These are phyloP conservation scores for Dothiorella sarmentorum DNA, from an alignment of 2,329 filamentous ascomycete species.

Conservation along the genomic window DNA sequence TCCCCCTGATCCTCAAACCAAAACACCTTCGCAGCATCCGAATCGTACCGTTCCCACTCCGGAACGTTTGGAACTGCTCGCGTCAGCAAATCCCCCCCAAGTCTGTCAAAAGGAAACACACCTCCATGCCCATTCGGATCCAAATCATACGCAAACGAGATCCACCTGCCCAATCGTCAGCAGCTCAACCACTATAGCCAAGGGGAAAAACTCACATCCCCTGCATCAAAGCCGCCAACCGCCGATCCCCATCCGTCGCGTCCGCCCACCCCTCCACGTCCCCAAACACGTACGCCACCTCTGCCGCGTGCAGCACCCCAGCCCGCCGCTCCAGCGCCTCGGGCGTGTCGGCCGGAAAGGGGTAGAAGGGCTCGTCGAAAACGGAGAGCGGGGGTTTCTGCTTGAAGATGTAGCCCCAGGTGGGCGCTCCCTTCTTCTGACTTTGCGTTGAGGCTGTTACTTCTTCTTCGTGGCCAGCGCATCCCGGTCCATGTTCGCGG, in stretches of 20 bases:
- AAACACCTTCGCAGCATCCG: not conserved
- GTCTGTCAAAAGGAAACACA: not conserved
- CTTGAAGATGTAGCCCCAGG: constrained; percentile 2
- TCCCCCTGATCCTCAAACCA: constrained; percentile 1
- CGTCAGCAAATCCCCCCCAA: too few relatives aligned
- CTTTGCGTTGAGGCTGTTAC: too few relatives aligned
- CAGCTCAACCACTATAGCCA: not conserved
- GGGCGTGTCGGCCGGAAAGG: not conserved
- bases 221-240: not conserved
- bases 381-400: not conserved
- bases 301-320: constrained; percentile 5
- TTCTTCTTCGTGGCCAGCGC: too few relatives aligned
- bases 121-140: constrained; percentile 8
- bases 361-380: not conserved
- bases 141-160: not conserved
- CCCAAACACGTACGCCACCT: constrained; percentile 7
- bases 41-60: not conserved
- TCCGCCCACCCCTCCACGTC: not conserved
- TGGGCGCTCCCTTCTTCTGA: too few relatives aligned
- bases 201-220: not conserved
- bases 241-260: not conserved
- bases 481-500: too few relatives aligned
- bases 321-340: not conserved
- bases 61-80: not conserved
- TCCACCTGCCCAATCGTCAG: not conserved